Percentiles rank a stretch among this genome's conserved stretches.
phyloP scores from a whole-genome alignment of 441 rosid species.

The Capsella rubella region DNA sequence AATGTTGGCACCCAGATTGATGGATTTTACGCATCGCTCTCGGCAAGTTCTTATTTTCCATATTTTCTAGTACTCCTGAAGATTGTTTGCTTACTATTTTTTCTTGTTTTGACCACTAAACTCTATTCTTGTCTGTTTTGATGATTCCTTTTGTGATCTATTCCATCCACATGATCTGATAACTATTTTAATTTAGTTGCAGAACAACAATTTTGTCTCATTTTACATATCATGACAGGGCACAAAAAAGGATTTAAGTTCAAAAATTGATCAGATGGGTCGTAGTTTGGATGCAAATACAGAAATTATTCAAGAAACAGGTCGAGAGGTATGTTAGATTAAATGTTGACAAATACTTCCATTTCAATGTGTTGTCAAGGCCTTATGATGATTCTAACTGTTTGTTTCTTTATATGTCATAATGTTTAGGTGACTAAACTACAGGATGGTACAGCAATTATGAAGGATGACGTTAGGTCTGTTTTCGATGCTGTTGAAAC shows the following conservation, averaged over 20 bases:
- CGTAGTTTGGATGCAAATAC: conserved; percentile 61
- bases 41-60: conserved; percentile 54
- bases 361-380: conserved; percentile 12
- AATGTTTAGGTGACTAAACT: conserved; percentile 61
- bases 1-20: conserved; percentile 82
- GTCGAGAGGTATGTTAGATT: conserved; percentile 62
- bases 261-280: conserved; percentile 66
- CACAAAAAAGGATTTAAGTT: conserved; percentile 67
- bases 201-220: conserved; percentile 12
- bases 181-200: not conserved
- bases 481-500: conserved; percentile 75
- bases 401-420: conserved; percentile 8
- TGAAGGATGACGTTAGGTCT: conserved; percentile 58
- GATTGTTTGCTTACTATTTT: not conserved
- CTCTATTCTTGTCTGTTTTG: not conserved
- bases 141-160: conserved; percentile 1
- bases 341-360: conserved; percentile 15
- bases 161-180: conserved; percentile 11
- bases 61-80: conserved; percentile 8
- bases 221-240: conserved; percentile 51
- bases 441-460: conserved; percentile 49
- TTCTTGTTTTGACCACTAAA: conserved; percentile 10
- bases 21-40: conserved; percentile 71
- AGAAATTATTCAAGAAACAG: conserved; percentile 62
- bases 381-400: conserved; percentile 30